A percentile compares a stretch with the other conserved stretches of the same genome.
Evolutionary conservation across 2,329 filamentous ascomycete species (phyloP).

Genomic region (Colletotrichum filicis): DNA sequence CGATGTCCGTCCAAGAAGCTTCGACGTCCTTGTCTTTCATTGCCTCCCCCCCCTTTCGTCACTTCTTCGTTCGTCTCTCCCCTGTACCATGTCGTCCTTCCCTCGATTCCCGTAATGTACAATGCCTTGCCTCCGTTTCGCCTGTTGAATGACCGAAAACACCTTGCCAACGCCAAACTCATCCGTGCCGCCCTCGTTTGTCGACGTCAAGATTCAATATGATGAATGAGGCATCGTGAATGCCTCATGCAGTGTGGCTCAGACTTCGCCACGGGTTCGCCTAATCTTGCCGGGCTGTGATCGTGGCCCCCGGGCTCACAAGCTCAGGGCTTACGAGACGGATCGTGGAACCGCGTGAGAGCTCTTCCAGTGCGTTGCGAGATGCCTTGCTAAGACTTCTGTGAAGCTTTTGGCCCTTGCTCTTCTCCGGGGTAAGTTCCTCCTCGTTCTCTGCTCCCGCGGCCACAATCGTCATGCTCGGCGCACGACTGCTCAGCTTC

Average conservation of each 20-base stretch:
- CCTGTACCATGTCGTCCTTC: neutral
- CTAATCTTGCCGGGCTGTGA: constrained; percentile 32
- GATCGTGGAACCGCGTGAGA: constrained; percentile 30
- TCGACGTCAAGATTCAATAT: constrained; percentile 27
- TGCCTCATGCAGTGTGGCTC: neutral
- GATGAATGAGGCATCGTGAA: neutral
- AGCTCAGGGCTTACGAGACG: constrained; percentile 35
- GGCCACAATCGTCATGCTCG: constrained; percentile 35
- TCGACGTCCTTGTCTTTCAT: neutral
- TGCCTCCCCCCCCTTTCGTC: neutral
- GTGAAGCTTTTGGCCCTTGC: constrained; percentile 12
- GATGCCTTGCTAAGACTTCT: constrained; percentile 35
- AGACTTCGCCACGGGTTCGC: neutral
- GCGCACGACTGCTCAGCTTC: constrained; percentile 22
- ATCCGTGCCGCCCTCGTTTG: constrained; percentile 32
- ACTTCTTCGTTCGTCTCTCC: constrained; percentile 2
- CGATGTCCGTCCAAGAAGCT: neutral
- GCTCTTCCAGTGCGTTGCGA: constrained; percentile 34
- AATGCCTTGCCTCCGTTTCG: constrained; percentile 29
- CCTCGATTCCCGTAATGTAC: constrained; percentile 28
- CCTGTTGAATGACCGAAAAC: constrained; percentile 35
- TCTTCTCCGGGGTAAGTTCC: neutral
- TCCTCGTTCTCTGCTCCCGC: constrained; percentile 17
- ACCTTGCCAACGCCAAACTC: constrained; percentile 30
- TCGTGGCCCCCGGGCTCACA: constrained; percentile 25